These are phyloP conservation scores for Botrytis sinoallii DNA, from an alignment of 2,329 filamentous ascomycete genomes.

Conservation along the genomic window DNA sequence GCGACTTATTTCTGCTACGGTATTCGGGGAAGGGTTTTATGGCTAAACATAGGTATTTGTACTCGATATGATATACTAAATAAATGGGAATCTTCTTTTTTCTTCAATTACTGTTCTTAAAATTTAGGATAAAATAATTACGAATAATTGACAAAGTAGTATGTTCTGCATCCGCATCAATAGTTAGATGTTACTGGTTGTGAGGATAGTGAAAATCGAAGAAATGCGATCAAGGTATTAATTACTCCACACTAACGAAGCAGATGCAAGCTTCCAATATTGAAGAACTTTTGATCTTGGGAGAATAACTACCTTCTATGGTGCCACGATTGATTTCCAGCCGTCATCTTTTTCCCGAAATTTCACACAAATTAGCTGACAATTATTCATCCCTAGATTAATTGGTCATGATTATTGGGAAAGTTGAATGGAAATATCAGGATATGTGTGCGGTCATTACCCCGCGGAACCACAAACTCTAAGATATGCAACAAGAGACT, in stretches of 20 bases:
- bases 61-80: slow-evolving; percentile 10
- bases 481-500: background rate
- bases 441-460: background rate
- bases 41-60: slow-evolving; percentile 2
- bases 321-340: background rate
- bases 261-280: background rate
- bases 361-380: background rate
- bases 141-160: background rate
- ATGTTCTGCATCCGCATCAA: background rate
- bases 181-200: background rate
- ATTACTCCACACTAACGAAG: background rate
- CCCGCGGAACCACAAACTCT: background rate
- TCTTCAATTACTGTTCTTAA: background rate
- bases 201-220: background rate
- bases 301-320: background rate
- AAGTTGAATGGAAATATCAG: too few relatives aligned
- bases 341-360: background rate
- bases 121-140: background rate
- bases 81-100: background rate
- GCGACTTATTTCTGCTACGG: background rate
- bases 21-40: background rate
- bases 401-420: background rate
- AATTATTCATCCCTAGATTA: background rate
- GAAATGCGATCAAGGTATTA: background rate
- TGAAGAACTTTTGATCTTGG: background rate